Base-by-base conservation (phyloP, 345 rosid species). In the Pistacia vera region DNA sequence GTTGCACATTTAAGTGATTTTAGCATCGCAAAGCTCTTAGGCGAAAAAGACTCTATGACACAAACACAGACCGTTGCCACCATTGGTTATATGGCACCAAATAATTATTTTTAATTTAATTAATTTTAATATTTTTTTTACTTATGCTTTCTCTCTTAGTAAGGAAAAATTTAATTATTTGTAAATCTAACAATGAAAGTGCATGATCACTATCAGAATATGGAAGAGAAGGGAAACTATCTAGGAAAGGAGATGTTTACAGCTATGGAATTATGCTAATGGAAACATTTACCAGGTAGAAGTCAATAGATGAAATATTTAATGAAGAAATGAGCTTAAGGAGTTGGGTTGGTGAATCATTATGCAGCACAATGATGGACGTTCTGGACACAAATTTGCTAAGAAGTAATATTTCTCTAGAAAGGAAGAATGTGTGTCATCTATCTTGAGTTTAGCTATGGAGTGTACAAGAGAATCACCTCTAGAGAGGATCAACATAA, bases 181-280 rank as follows among this genome's bases (percentile, higher is more conserved):
- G 25, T 12, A 14, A 4, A 0, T 12, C 57, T 54, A 14, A 75
- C 48, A 71, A 66, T 66, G 18, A 17, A 28, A 41, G 7, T 41
- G 44, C 44, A 41, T 4, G 44, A 41, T 5, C 7, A 41, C 44
- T 3, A 5, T 6, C 0, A 5, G 75, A 67, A 36, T 36, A 36
- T 35, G 58, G 71, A 46, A 52, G 44, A 41, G 44, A 41, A 41
- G 44, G 44, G 6, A 41, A 41, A 41, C 0, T 41, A 41, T 41
- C 79, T 0, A 58, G 56, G 17, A 68, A 68, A 58, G 61, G 62
- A 3, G 79, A 60, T 49, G 62, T 76, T 2, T 76, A 76, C 54
- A 60, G 79, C 25, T 76, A 35, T 20, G 74, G 79, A 2, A 76
- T 76, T 18, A 46, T 68, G 22, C n/a, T 76, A 17, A 76, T 76